Conservation (phyloP, 2,329 filamentous ascomycete genomes). For the Calonectria crousiana region DNA sequence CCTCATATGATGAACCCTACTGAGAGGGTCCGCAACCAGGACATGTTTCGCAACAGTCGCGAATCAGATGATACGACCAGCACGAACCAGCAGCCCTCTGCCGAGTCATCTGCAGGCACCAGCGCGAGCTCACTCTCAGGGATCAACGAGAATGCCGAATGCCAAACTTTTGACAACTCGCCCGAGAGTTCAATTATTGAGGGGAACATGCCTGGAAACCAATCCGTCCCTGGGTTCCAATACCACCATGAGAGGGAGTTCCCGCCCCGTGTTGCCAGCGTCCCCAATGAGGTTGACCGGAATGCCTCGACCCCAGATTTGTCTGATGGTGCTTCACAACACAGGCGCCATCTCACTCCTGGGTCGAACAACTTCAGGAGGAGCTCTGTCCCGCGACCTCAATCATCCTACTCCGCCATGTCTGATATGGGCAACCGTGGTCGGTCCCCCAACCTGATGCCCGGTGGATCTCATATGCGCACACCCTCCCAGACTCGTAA, state of each 20-base stretch:
- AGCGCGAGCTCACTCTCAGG: conserved; percentile 69
- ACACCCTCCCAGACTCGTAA: conserved; percentile 65
- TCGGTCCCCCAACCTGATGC: conserved; percentile 66
- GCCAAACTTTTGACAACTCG: conserved; percentile 58
- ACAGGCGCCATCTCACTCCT: conserved; percentile 74
- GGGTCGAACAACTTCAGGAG: conserved; percentile 66
- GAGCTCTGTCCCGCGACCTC: conserved; percentile 75
- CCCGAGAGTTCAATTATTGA: conserved; percentile 65
- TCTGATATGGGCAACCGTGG: conserved; percentile 77
- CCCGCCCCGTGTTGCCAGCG: conserved; percentile 56
- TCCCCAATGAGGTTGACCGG: conserved; percentile 56
- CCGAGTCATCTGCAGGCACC: conserved; percentile 66
- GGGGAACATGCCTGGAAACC: conserved; percentile 54
- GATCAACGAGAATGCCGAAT: conserved; percentile 60
- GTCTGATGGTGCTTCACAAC: conserved; percentile 61
- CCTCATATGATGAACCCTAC: conserved; percentile 49
- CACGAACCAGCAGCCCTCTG: conserved; percentile 62
- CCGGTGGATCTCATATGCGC: conserved; percentile 58
- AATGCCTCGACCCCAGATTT: conserved; percentile 65
- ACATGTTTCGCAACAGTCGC: conserved; percentile 61
- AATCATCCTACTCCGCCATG: conserved; percentile 80
- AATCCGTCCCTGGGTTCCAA: conserved; percentile 68
- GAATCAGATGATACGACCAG: conserved; percentile 66
- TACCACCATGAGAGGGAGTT: conserved; percentile 71
- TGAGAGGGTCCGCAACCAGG: conserved; percentile 49